A percentile compares a stretch with the other conserved stretches of the same genome.
These are phyloP conservation scores for Exophiala oligosperma DNA, from an alignment of 2,329 filamentous ascomycete species.

Conservation along the genomic window DNA sequence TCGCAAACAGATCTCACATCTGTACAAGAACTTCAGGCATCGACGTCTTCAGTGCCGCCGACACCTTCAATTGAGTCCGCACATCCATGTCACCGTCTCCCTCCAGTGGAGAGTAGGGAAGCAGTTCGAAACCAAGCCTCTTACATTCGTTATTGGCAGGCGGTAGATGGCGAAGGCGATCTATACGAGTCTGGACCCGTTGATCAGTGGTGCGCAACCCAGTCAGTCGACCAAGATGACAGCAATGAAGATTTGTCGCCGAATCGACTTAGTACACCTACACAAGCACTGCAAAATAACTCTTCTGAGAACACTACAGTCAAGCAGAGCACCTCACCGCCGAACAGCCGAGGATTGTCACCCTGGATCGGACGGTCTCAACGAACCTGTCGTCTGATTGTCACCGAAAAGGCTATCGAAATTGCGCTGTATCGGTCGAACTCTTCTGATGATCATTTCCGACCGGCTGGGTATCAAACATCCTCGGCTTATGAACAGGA, in stretches of 20 bases:
- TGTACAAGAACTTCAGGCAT: neutral
- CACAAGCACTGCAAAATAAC: too few species aligned
- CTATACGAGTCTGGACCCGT: conserved; percentile 13
- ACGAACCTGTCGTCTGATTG: conserved; percentile 7
- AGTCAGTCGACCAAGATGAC: neutral
- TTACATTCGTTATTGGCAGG: conserved; percentile 3
- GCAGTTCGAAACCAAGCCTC: conserved; percentile 7
- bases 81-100: conserved; percentile 3
- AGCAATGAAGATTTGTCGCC: too few species aligned
- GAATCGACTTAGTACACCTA: too few species aligned
- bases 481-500: too few species aligned
- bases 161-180: conserved; percentile 9
- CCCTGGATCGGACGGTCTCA: neutral
- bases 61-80: neutral
- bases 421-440: conserved; percentile 2
- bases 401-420: conserved; percentile 7
- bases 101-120: conserved; percentile 18
- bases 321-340: neutral
- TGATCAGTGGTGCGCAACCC: neutral
- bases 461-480: too few species aligned
- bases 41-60: neutral
- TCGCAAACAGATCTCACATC: neutral
- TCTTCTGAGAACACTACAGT: too few species aligned
- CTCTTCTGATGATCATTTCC: neutral
- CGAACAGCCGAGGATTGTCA: neutral